Evolutionary conservation across 2,329 filamentous ascomycete species (phyloP).

Genomic region (Colletotrichum limetticola): DNA sequence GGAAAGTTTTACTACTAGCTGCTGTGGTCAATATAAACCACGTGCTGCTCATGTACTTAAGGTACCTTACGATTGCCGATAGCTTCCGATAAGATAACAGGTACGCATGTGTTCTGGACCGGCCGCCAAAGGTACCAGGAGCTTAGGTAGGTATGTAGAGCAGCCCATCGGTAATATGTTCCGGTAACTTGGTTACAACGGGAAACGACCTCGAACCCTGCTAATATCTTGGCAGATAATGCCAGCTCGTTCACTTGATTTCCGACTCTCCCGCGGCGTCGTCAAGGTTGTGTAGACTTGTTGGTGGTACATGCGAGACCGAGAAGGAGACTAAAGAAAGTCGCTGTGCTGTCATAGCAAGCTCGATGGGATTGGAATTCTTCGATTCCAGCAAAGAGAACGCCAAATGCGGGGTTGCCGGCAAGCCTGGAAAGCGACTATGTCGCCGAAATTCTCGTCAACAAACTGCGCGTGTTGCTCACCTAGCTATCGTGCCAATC

Average conservation of each 20-base stretch:
- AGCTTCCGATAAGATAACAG: conserved; percentile 22
- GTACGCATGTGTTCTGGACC: not conserved
- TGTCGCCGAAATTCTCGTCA: not conserved
- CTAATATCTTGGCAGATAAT: conserved; percentile 1
- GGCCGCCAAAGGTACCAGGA: not conserved
- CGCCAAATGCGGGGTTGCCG: not conserved
- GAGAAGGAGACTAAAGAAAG: not conserved
- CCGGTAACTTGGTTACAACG: not conserved
- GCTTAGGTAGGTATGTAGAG: not conserved
- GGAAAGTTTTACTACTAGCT: not conserved
- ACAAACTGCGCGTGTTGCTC: not conserved
- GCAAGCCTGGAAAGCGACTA: not conserved
- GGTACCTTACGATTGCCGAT: not conserved
- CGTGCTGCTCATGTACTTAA: not conserved
- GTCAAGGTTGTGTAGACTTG: no score
- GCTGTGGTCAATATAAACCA: not conserved
- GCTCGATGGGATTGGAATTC: not conserved
- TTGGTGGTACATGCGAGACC: not conserved
- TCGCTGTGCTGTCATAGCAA: not conserved
- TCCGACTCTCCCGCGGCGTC: not conserved
- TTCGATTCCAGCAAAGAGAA: not conserved
- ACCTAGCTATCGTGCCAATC: not conserved
- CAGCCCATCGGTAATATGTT: not conserved
- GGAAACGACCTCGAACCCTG: not conserved
- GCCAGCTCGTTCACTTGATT: not conserved